Percentiles rank a stretch among this genome's conserved stretches.
These are phyloP conservation scores for Fusarium heterosporum DNA, from an alignment of 2,329 filamentous ascomycete species.

Conservation along the genomic window DNA sequence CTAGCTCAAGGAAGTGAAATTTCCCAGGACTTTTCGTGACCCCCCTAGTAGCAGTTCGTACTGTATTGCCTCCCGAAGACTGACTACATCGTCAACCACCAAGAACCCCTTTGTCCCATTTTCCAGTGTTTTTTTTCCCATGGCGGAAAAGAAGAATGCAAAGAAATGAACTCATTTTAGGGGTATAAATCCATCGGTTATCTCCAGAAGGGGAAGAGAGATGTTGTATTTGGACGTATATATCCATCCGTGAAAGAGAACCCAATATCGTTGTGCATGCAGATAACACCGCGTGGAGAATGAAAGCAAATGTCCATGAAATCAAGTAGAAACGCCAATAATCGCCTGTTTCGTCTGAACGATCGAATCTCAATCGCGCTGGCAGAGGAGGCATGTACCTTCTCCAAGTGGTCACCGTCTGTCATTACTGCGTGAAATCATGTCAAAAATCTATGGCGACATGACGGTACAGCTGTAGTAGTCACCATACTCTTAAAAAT, in stretches of 20 bases:
- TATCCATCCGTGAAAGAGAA: constrained; percentile 28
- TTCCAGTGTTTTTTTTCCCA: constrained; percentile 9
- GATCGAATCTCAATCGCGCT: constrained; percentile 3
- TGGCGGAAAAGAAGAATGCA: constrained; percentile 23
- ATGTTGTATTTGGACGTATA: constrained; percentile 7
- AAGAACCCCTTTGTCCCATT: constrained; percentile 16
- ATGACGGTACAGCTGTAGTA: constrained; percentile 12
- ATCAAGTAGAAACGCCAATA: constrained; percentile 22
- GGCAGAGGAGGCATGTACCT: constrained; percentile 2
- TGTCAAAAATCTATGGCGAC: constrained; percentile 17
- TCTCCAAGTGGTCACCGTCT: background rate
- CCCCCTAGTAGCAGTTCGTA: constrained; percentile 3
- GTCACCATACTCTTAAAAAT: constrained; percentile 20
- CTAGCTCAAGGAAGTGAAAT: background rate
- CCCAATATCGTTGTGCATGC: constrained; percentile 16
- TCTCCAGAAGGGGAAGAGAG: constrained; percentile 27
- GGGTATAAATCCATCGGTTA: constrained; percentile 11
- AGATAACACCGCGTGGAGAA: constrained; percentile 16
- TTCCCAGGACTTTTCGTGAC: constrained; percentile 26
- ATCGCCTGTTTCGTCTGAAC: background rate
- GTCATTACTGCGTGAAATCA: background rate
- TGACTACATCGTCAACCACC: constrained; percentile 12
- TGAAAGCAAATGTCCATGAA: constrained; percentile 21
- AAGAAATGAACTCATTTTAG: constrained; percentile 19
- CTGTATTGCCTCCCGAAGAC: constrained; percentile 4